Base-by-base conservation (phyloP, 441 rosid species). In the Eruca vesicaria region DNA sequence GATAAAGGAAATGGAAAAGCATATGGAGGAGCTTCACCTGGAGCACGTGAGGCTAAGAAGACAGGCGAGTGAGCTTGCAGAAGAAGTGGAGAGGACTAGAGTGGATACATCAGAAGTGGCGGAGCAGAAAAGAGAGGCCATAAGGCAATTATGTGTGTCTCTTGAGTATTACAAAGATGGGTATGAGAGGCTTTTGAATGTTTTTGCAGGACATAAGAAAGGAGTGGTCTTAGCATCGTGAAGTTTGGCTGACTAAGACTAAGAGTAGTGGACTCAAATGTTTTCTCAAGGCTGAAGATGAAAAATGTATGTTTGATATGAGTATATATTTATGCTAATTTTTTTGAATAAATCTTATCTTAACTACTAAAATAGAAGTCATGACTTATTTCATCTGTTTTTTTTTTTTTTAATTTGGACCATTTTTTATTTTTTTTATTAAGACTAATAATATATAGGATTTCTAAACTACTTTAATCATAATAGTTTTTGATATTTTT, bases 61-160 rank as follows among this genome's bases (percentile, higher is more conserved):
- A 35, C 77, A 84, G 67, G 82, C 72, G 0, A 80, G 83, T 52
- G 88, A 85, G 48, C 68, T 90, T 14, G 87, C 78, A 69, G 86
- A 80, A 66, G 96, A 89, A 83, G 81, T 86, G 0, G 89, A 89
- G 79, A 88, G 73, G 81, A 92, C 85, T 33, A 87, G 82, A 61
- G 68, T 66, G 3, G 1, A 32, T 66, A 86, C 90, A 12, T 15
- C 60, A 58, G 97, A 91, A 71, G 81, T 87, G 66, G 98, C 88
- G 7, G 99, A 95, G 71, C 86, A 89, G 87, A 95, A 95, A 82
- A 77, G 97, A 41, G 99, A 90, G 78, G 99, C 90, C 1, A 93
- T 96, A 48, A 80, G 99, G 71, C 97, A 93, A 60, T 81, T 95
- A 45, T 93, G 99, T 77, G 78, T 90, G 73, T 87, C 98, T 3